phyloP scores from a whole-genome alignment of 2,329 filamentous ascomycete genomes.

The Bipolaris victoriae region DNA sequence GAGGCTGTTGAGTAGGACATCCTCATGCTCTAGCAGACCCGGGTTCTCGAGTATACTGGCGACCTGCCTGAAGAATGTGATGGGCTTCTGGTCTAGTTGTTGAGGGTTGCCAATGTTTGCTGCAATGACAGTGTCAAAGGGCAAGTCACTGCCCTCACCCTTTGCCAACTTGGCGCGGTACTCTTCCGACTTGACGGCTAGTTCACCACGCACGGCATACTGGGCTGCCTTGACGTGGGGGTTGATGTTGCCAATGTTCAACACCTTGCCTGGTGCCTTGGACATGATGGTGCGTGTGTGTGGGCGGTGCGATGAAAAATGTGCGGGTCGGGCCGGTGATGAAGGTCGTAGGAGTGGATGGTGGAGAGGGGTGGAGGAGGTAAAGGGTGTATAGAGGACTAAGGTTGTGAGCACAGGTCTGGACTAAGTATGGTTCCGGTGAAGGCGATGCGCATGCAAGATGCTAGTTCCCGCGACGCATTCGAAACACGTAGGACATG shows the following conservation, averaged over 20 bases:
- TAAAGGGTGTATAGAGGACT: conserved; percentile 15
- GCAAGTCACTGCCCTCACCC: conserved; percentile 68
- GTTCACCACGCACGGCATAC: conserved; percentile 95
- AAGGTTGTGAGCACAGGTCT: conserved; percentile 23
- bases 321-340: conserved; percentile 5
- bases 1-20: conserved; percentile 74
- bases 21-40: conserved; percentile 77
- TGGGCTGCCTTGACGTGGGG: conserved; percentile 83
- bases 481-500: conserved; percentile 14
- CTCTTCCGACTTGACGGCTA: conserved; percentile 90
- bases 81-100: conserved; percentile 97
- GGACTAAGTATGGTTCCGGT: conserved; percentile 16
- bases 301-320: background rate
- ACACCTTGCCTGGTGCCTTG: conserved; percentile 47
- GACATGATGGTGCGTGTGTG: conserved; percentile 54
- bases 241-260: conserved; percentile 91
- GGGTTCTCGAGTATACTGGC: conserved; percentile 93
- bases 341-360: conserved; percentile 2
- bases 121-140: conserved; percentile 89
- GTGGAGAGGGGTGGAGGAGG: conserved; percentile 9
- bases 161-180: conserved; percentile 75
- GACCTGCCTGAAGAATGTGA: conserved; percentile 98
- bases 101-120: conserved; percentile 99
- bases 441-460: conserved; percentile 10
- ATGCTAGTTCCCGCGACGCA: conserved; percentile 23